These are phyloP conservation scores for Aechmea fasciata DNA, from an alignment of 176 grass and related monocot genomes.

Conservation along the genomic window DNA sequence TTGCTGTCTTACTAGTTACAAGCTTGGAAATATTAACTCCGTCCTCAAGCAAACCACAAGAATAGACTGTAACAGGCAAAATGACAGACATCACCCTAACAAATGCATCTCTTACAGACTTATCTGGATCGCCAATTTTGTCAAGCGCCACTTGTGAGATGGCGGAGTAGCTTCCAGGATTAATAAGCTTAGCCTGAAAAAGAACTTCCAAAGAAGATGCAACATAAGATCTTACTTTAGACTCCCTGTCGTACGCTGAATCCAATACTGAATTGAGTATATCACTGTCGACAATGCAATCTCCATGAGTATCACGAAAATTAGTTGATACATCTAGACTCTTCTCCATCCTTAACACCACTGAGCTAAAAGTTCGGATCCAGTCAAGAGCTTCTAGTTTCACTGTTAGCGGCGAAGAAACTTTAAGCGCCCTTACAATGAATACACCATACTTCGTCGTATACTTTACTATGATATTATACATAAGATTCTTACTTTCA, in stretches of 20 bases:
- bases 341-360: constrained; percentile 39
- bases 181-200: constrained; percentile 59
- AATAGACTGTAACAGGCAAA: constrained; percentile 68
- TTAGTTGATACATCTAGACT: constrained; percentile 22
- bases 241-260: constrained; percentile 77
- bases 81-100: constrained; percentile 56
- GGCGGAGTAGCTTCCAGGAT: constrained; percentile 47
- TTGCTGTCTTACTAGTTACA: constrained; percentile 28
- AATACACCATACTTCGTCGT: constrained; percentile 44
- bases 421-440: constrained; percentile 47
- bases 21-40: constrained; percentile 29
- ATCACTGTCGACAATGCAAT: constrained; percentile 40
- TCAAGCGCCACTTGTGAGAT: constrained; percentile 62
- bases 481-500: constrained; percentile 22
- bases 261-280: constrained; percentile 70
- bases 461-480: constrained; percentile 46
- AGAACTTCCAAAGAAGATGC: constrained; percentile 69
- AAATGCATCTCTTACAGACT: constrained; percentile 57
- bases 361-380: constrained; percentile 41
- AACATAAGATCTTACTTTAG: constrained; percentile 75
- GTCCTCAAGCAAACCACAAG: constrained; percentile 55
- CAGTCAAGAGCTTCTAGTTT: constrained; percentile 81
- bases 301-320: constrained; percentile 34
- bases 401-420: constrained; percentile 45
- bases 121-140: constrained; percentile 93